These are phyloP conservation scores for Avena eriantha DNA, from an alignment of 176 grass and related monocot genomes.

Conservation along the genomic window DNA sequence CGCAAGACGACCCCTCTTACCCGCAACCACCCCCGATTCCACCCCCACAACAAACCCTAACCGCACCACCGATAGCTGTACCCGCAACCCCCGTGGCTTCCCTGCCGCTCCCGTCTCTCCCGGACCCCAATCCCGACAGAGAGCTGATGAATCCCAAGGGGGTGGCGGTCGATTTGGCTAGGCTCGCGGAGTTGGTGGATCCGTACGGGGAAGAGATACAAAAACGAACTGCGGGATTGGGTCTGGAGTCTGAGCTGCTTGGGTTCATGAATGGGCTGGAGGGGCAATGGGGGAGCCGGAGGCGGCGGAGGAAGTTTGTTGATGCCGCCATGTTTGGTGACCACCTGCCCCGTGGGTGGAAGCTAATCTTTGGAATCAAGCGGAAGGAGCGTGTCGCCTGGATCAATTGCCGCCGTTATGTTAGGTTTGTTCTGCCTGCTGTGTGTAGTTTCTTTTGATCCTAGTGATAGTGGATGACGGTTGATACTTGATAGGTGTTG, in stretches of 20 bases:
- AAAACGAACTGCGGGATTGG: conserved; percentile 62
- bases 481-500: conserved; percentile 19
- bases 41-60: conserved; percentile 50
- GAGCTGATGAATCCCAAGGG: conserved; percentile 75
- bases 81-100: conserved; percentile 18
- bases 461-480: background rate
- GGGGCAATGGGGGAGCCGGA: conserved; percentile 91
- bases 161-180: conserved; percentile 59
- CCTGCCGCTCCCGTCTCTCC: background rate
- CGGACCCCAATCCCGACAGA: conserved; percentile 44
- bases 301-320: conserved; percentile 86
- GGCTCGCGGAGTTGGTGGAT: conserved; percentile 69
- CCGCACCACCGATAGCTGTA: conserved; percentile 14
- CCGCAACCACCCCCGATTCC: conserved; percentile 39
- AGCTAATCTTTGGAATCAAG: conserved; percentile 88
- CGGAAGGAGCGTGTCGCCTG: conserved; percentile 85
- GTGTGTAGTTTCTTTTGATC: conserved; percentile 21
- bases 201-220: conserved; percentile 78
- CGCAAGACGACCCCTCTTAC: conserved; percentile 55
- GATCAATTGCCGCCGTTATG: conserved; percentile 88
- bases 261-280: conserved; percentile 81
- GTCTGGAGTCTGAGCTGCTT: conserved; percentile 68
- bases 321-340: conserved; percentile 76
- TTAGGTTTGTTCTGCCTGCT: conserved; percentile 64
- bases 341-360: conserved; percentile 90